These are phyloP conservation scores for Gaultheria prostrata DNA, from an alignment of 148 eudicot species.

Conservation along the genomic window DNA sequence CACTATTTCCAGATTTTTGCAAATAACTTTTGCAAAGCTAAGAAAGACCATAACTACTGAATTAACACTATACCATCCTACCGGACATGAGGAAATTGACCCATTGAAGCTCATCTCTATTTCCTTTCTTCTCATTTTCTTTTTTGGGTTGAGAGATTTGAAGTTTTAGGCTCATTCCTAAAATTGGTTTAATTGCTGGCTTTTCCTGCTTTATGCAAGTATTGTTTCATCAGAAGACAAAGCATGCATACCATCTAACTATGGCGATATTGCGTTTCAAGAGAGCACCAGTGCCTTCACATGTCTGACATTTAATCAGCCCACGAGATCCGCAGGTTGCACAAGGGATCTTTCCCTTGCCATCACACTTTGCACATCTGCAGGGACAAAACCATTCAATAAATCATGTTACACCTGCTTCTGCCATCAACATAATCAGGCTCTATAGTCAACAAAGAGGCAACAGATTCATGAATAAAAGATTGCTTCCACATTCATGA, in stretches of 20 bases:
- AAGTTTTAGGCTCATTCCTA: not conserved
- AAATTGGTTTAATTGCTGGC: not conserved
- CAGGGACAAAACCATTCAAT: conserved; percentile 6
- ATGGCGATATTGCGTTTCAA: conserved; percentile 64
- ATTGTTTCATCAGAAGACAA: not conserved
- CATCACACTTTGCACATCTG: conserved; percentile 81
- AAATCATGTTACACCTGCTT: not conserved
- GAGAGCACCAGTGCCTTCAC: conserved; percentile 75
- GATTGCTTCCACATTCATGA: not conserved
- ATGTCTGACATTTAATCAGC: conserved; percentile 68
- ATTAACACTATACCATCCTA: not conserved
- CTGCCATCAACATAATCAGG: conserved; percentile 1
- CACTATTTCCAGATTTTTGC: not conserved
- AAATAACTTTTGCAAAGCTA: not conserved
- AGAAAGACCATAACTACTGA: not conserved
- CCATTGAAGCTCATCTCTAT: not conserved
- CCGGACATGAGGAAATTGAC: not conserved
- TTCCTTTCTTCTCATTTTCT: not conserved
- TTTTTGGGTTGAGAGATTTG: not conserved
- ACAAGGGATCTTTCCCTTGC: conserved; percentile 87
- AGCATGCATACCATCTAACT: conserved; percentile 71
- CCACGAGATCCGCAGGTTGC: conserved; percentile 85
- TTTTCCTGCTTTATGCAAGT: not conserved
- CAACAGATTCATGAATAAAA: not conserved
- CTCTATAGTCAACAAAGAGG: conserved; percentile 8